These are phyloP conservation scores for Talaromyces thailandensis DNA, from an alignment of 495 filamentous ascomycete species.

Conservation along the genomic window DNA sequence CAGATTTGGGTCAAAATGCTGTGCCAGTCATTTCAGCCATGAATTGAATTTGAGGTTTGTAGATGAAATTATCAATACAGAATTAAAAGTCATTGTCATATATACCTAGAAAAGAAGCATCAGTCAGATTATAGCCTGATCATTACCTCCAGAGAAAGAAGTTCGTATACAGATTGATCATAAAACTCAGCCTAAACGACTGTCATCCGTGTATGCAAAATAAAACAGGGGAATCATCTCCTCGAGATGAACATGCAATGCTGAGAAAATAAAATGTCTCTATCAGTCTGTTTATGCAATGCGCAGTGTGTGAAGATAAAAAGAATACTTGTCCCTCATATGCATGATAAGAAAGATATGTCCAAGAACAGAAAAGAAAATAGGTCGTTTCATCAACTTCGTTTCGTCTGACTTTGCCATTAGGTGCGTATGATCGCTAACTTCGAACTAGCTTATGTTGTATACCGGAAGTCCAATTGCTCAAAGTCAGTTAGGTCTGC, in stretches of 20 bases:
- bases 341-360: not conserved
- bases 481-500: constrained; percentile 21
- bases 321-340: not conserved
- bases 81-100: not conserved
- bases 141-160: not conserved
- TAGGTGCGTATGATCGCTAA: not conserved
- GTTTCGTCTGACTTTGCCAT: not conserved
- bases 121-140: not conserved
- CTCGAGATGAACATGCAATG: not conserved
- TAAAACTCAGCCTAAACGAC: not conserved
- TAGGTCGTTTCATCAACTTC: not conserved
- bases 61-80: no score
- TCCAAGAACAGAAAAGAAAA: not conserved
- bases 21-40: no score
- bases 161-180: not conserved
- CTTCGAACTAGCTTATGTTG: not conserved
- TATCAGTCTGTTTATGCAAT: not conserved
- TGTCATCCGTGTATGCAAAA: not conserved
- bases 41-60: no score
- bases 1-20: no score
- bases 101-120: not conserved
- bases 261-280: not conserved
- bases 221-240: not conserved
- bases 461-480: constrained; percentile 21
- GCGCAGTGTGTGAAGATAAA: not conserved